Percentiles rank a stretch among this genome's conserved stretches.
Evolutionary conservation across 208 protist species (phyloP).

Genomic region (Porcisia hertigi): DNA sequence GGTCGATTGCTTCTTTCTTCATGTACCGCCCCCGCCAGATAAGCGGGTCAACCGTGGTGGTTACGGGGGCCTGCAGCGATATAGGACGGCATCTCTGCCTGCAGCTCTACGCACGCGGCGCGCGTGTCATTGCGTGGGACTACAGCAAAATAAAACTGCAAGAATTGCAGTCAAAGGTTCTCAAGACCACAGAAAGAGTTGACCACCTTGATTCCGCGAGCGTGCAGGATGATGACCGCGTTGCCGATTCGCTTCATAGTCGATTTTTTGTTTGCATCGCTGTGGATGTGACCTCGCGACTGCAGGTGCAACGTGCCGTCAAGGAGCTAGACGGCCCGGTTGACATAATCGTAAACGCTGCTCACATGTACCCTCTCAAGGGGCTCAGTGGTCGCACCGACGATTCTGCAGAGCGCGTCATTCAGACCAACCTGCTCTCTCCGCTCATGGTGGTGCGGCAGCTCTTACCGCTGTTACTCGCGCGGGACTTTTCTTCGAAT

Average conservation of each 20-base stretch:
- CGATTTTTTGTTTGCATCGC: constrained; percentile 12
- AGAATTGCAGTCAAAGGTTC: constrained; percentile 44
- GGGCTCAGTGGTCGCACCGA: constrained; percentile 47
- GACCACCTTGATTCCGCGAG: not conserved
- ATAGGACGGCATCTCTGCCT: constrained; percentile 49
- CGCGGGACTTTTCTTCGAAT: constrained; percentile 1
- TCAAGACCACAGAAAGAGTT: not conserved
- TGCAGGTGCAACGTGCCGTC: constrained; percentile 48
- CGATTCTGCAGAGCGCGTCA: constrained; percentile 49
- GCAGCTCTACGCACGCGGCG: constrained; percentile 44
- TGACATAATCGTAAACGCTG: constrained; percentile 57
- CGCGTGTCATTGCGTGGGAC: constrained; percentile 68
- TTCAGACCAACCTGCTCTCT: constrained; percentile 41
- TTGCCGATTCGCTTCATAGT: not conserved
- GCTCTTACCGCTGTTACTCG: constrained; percentile 34
- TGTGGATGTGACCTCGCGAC: constrained; percentile 46
- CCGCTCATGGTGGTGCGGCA: constrained; percentile 37
- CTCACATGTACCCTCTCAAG: constrained; percentile 26
- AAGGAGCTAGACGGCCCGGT: constrained; percentile 40
- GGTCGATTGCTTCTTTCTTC: constrained; percentile 47
- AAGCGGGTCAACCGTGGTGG: constrained; percentile 51
- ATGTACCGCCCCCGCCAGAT: constrained; percentile 37
- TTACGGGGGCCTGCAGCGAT: constrained; percentile 58
- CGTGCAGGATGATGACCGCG: not conserved
- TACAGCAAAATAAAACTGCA: constrained; percentile 48